Evolutionary conservation across 2,329 filamentous ascomycete genomes (phyloP).

Genomic region (Cladorrhinum sp.): DNA sequence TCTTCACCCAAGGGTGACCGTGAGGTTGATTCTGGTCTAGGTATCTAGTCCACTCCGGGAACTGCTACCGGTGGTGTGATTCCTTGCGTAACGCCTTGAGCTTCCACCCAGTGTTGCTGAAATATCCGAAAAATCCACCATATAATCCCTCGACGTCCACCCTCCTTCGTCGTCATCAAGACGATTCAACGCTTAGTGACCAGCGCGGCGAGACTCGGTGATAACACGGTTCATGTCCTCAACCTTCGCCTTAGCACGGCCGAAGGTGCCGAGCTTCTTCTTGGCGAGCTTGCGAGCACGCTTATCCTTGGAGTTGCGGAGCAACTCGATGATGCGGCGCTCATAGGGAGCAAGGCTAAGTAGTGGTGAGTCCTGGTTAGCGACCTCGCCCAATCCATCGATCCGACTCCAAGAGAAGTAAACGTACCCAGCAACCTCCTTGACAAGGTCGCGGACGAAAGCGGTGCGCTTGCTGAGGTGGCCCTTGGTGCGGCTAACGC

Average conservation of each 20-base stretch:
- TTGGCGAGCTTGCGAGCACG: conserved; percentile 98
- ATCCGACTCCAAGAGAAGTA: not conserved
- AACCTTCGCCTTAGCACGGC: conserved; percentile 99
- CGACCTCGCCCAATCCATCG: not conserved
- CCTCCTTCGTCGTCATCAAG: conserved; percentile 6
- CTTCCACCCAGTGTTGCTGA: not conserved
- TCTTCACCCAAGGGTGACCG: conserved; percentile 13
- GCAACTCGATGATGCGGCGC: conserved; percentile 97
- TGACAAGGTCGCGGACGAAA: conserved; percentile 97
- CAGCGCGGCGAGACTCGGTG: conserved; percentile 79
- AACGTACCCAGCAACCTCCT: conserved; percentile 93
- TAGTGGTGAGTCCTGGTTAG: conserved; percentile 7
- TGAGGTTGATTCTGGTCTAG: conserved; percentile 22
- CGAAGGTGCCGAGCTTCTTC: conserved; percentile 99
- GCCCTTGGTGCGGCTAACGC: conserved; percentile 86
- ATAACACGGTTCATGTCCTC: conserved; percentile 99
- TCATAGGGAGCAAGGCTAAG: conserved; percentile 87
- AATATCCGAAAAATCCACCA: conserved; percentile 14
- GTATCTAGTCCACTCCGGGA: conserved; percentile 7
- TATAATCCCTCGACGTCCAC: conserved; percentile 17
- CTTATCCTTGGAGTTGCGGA: conserved; percentile 99
- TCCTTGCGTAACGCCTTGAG: not conserved
- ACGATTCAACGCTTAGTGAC: conserved; percentile 47
- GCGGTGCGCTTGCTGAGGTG: conserved; percentile 95
- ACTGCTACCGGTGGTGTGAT: conserved; percentile 4